Percentiles rank a stretch among this genome's conserved stretches.
Conservation (phyloP, 164 flowering plant species). For the Macadamia tetraphylla region DNA sequence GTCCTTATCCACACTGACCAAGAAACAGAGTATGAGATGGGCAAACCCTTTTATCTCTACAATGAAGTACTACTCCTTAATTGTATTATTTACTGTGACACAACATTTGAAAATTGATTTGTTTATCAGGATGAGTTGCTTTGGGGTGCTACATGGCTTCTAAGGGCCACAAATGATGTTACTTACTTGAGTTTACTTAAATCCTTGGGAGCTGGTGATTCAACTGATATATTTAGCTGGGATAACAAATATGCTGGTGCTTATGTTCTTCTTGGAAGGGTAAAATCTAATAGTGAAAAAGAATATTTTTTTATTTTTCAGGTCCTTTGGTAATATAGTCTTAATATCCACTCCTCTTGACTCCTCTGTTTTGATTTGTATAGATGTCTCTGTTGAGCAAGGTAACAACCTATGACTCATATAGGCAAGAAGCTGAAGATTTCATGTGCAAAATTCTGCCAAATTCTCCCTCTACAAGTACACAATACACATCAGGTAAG, state of each 20-base stretch:
- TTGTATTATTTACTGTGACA: too few species aligned
- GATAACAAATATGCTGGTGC: conserved; percentile 92
- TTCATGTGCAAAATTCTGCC: conserved; percentile 87
- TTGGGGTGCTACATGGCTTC: conserved; percentile 94
- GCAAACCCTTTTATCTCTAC: too few species aligned
- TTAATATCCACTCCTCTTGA: neutral
- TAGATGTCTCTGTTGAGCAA: conserved; percentile 50
- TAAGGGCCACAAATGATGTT: conserved; percentile 59
- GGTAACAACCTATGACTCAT: conserved; percentile 39
- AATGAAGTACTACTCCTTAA: neutral
- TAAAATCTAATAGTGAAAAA: conserved; percentile 13
- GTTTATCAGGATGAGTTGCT: conserved; percentile 71
- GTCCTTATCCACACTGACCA: too few species aligned
- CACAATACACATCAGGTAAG: conserved; percentile 72
- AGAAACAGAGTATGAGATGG: too few species aligned
- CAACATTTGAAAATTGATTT: neutral
- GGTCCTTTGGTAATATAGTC: neutral
- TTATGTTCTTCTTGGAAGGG: conserved; percentile 72
- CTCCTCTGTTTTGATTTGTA: neutral
- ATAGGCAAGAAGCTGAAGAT: conserved; percentile 52
- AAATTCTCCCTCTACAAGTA: conserved; percentile 59
- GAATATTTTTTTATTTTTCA: too few species aligned
- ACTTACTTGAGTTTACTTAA: conserved; percentile 43
- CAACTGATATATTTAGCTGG: conserved; percentile 80
- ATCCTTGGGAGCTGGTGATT: conserved; percentile 48